phyloP scores from a whole-genome alignment of 106 monocot genomes.

The Triglochin maritima region DNA sequence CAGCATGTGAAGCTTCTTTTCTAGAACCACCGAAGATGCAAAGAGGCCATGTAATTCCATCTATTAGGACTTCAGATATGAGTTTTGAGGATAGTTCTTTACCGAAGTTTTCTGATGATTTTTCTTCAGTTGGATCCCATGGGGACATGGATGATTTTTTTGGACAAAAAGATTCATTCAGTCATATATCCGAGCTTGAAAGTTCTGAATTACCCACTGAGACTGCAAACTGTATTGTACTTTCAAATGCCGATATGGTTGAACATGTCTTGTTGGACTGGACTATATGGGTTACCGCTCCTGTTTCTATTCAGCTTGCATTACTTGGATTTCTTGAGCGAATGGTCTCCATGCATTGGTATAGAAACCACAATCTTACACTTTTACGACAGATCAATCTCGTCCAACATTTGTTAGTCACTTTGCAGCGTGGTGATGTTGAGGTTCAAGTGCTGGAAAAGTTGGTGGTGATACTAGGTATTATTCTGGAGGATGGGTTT shows the following conservation, averaged over 20 bases:
- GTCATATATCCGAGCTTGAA: constrained; percentile 86
- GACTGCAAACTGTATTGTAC: constrained; percentile 67
- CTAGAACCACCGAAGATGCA: constrained; percentile 51
- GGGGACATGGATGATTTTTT: constrained; percentile 83
- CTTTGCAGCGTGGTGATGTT: constrained; percentile 92
- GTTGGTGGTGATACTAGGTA: constrained; percentile 86
- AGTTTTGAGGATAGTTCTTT: constrained; percentile 62
- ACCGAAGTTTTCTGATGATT: constrained; percentile 69
- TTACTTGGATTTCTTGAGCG: constrained; percentile 90
- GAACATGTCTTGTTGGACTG: constrained; percentile 97
- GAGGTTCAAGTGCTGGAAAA: constrained; percentile 91
- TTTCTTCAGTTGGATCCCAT: constrained; percentile 71
- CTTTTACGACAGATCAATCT: constrained; percentile 83
- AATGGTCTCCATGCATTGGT: constrained; percentile 97
- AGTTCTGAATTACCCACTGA: constrained; percentile 44
- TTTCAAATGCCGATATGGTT: constrained; percentile 98
- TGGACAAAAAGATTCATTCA: constrained; percentile 69
- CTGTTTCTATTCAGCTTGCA: constrained; percentile 92
- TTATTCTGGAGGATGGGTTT: constrained; percentile 99
- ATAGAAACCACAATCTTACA: constrained; percentile 93
- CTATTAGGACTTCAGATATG: constrained; percentile 38
- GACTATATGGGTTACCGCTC: constrained; percentile 96
- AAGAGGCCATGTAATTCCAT: constrained; percentile 22
- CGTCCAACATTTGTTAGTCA: constrained; percentile 93
- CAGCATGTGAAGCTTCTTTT: constrained; percentile 92